Evolutionary conservation across 108 stramenopile species (phyloP).

Genomic region (Cyclostephanos tholiformis): DNA sequence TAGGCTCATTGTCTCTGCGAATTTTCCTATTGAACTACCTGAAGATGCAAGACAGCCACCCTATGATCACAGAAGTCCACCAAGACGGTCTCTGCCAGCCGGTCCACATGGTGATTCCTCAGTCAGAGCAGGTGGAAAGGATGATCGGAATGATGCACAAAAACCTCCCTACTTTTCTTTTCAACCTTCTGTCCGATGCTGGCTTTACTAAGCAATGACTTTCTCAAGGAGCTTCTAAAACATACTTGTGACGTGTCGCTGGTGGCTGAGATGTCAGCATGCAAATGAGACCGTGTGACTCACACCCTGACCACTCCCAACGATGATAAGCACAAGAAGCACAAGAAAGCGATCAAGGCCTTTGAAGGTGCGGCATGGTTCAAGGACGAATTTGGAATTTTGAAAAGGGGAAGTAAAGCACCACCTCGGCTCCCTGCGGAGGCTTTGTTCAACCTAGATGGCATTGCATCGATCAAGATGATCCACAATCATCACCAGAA

Average conservation of each 20-base stretch:
- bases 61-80: not conserved
- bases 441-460: not conserved
- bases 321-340: not conserved
- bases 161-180: not conserved
- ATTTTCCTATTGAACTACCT: not conserved
- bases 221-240: not conserved
- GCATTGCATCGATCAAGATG: not conserved
- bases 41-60: not conserved
- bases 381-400: not conserved
- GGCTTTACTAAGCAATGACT: not conserved
- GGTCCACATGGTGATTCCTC: not conserved
- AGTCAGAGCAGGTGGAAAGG: not conserved
- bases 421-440: not conserved
- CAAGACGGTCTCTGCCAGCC: not conserved
- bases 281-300: not conserved
- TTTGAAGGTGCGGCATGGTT: not conserved
- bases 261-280: not conserved
- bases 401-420: not conserved
- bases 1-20: not conserved
- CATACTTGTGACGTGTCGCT: not conserved
- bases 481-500: not conserved
- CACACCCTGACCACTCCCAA: not conserved
- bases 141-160: slow-evolving; percentile 3
- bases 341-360: not conserved
- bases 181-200: not conserved